Base-by-base conservation (phyloP, 2,329 filamentous ascomycete species). In the Macroventuria anomochaeta region DNA sequence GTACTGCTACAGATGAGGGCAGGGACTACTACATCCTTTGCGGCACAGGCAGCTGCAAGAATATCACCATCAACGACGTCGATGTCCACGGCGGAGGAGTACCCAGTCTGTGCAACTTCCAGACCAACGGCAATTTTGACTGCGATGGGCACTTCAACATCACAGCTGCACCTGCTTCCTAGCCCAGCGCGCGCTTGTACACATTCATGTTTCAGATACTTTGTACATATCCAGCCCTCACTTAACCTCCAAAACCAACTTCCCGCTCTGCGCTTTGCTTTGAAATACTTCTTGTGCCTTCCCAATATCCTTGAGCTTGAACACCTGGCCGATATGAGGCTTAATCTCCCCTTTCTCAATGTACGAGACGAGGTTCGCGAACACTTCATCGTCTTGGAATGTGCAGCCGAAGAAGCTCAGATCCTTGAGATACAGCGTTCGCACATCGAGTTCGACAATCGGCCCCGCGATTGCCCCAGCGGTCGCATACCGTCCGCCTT, bases 31-130 rank as follows among this genome's bases (percentile, higher is more conserved):
- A 82, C 63, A 81, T 86, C 46, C 77, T 85, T 12, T 86, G 84
- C 59, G 83, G 79, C 11, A 71, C 66, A 23, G 81, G 79, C 20
- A 76, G 75, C 55, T 84, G 81, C 72, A 77, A 75, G 4, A 75
- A 79, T 69, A 87, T 83, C 80, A 81, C 76, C 8, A 85, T 82
- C 81, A 73, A 69, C 3, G 76, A 73, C 32, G 78, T 82, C 48
- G 57, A 44, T 31, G 46, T 75, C n/a, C 60, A 52, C 0, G 67
- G 63, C 11, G 78, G 79, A 12, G 71, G 80, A 64, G 77, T 55
- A 4, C 51, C 50, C 20, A 68, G 64, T 49, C 29, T 33, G n/a
- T 70, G 68, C 38, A 71, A 70, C 42, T 67, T 66, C 44, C 56
- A 63, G 47, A 67, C 65, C 1, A 56, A 54, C 23, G 68, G 68